Evolutionary conservation across 2,329 filamentous ascomycete species (phyloP).

Genomic region (Trichophyton rubrum): DNA sequence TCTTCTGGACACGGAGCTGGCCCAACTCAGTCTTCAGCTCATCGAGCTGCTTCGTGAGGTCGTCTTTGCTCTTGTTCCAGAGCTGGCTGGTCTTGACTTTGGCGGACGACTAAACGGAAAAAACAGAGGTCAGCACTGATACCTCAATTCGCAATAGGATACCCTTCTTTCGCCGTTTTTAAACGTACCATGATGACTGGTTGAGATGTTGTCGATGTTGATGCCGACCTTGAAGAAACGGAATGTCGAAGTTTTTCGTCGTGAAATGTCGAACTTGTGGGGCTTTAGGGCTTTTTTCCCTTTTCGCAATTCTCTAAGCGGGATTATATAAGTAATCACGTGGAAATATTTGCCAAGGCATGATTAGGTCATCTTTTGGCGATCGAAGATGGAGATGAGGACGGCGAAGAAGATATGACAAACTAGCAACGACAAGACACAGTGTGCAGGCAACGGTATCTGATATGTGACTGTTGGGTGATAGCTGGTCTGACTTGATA

Average conservation of each 20-base stretch:
- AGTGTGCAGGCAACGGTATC: background rate
- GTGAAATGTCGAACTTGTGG: slow-evolving; percentile 28
- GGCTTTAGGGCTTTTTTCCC: slow-evolving; percentile 31
- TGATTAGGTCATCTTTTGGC: background rate
- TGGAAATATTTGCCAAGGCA: background rate
- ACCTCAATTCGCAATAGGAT: background rate
- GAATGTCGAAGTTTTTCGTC: background rate
- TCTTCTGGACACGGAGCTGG: slow-evolving; percentile 96
- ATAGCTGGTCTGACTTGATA: background rate
- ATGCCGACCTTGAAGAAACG: slow-evolving; percentile 4
- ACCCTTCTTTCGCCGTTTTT: slow-evolving; percentile 15
- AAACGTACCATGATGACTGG: slow-evolving; percentile 34
- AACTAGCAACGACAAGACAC: background rate
- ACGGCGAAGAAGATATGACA: background rate
- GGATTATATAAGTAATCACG: slow-evolving; percentile 2
- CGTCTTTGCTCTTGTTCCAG: slow-evolving; percentile 99
- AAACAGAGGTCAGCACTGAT: slow-evolving; percentile 1
- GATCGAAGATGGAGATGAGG: background rate
- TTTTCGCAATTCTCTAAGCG: slow-evolving; percentile 13
- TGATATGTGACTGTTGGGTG: background rate
- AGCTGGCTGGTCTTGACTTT: slow-evolving; percentile 93
- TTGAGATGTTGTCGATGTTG: slow-evolving; percentile 32
- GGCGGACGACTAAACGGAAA: slow-evolving; percentile 42
- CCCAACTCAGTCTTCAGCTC: slow-evolving; percentile 95
- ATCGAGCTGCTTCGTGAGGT: slow-evolving; percentile 86